A percentile compares a stretch with the other conserved stretches of the same genome.
Conservation (phyloP, 345 rosid species). For the Streptanthus diversifolius region DNA sequence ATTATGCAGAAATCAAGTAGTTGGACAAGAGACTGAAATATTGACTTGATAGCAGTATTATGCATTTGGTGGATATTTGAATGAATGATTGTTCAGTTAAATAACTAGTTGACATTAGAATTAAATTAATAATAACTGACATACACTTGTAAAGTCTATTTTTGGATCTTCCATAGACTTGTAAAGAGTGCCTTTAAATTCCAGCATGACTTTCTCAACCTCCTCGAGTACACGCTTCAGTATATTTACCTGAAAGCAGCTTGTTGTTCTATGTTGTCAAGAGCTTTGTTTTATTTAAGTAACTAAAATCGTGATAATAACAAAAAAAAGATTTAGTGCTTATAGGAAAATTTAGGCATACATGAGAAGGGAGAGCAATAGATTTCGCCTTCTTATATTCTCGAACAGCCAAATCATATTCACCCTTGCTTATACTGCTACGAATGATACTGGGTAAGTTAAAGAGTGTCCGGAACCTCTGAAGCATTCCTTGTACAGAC, state of each 20-base stretch:
- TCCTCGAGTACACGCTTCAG: constrained; percentile 97
- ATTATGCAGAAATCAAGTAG: constrained; percentile 11
- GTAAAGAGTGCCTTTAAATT: constrained; percentile 89
- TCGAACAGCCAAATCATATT: constrained; percentile 92
- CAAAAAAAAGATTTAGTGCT: background rate
- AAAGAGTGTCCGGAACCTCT: constrained; percentile 90
- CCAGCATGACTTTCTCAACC: constrained; percentile 96
- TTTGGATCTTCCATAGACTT: constrained; percentile 97
- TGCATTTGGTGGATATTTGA: background rate
- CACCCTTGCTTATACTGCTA: constrained; percentile 90
- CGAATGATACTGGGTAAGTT: constrained; percentile 96
- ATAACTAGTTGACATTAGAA: constrained; percentile 2
- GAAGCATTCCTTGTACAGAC: constrained; percentile 98
- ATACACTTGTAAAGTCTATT: constrained; percentile 79
- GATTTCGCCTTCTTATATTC: constrained; percentile 99
- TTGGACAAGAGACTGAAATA: background rate
- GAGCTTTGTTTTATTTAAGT: constrained; percentile 13
- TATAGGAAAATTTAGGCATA: constrained; percentile 39
- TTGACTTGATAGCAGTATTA: constrained; percentile 1
- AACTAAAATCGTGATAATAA: background rate
- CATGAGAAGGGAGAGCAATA: constrained; percentile 92
- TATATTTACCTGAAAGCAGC: constrained; percentile 74
- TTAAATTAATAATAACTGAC: constrained; percentile 25
- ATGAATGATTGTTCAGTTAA: constrained; percentile 4
- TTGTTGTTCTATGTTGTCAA: constrained; percentile 12